A percentile compares a stretch with the other conserved stretches of the same genome.
These are phyloP conservation scores for Penicillium coprophilum DNA, from an alignment of 495 filamentous ascomycete genomes.

Conservation along the genomic window DNA sequence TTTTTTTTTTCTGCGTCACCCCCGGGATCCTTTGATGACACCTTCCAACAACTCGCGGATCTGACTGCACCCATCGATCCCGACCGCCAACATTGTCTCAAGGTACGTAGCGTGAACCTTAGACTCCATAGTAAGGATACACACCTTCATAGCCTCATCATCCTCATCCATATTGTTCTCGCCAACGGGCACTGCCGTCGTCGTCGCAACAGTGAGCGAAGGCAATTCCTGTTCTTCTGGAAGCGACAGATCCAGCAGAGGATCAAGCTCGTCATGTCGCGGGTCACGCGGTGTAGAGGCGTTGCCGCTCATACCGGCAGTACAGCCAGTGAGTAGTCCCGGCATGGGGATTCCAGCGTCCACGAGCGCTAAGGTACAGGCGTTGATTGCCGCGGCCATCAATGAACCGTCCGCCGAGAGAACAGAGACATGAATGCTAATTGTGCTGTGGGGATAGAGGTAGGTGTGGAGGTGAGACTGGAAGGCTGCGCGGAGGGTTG, in stretches of 20 bases:
- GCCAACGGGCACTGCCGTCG: slow-evolving; percentile 52
- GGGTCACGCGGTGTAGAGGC: slow-evolving; percentile 54
- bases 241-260: slow-evolving; percentile 81
- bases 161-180: slow-evolving; percentile 40
- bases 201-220: slow-evolving; percentile 78
- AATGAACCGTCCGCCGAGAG: slow-evolving; percentile 90
- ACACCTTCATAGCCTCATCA: slow-evolving; percentile 64
- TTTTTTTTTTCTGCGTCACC: slow-evolving; percentile 12
- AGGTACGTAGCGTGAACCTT: slow-evolving; percentile 70
- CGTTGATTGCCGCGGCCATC: slow-evolving; percentile 86
- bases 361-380: slow-evolving; percentile 85
- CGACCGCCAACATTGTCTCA: slow-evolving; percentile 89
- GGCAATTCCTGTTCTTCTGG: slow-evolving; percentile 90
- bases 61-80: slow-evolving; percentile 87
- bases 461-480: slow-evolving; percentile 72
- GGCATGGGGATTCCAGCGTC: slow-evolving; percentile 95
- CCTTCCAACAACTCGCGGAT: slow-evolving; percentile 71
- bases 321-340: slow-evolving; percentile 86
- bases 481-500: slow-evolving; percentile 72
- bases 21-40: slow-evolving; percentile 46
- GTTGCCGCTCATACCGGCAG: slow-evolving; percentile 71
- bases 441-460: slow-evolving; percentile 85
- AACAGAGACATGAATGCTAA: slow-evolving; percentile 78
- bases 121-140: slow-evolving; percentile 80
- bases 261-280: slow-evolving; percentile 72